Evolutionary conservation across 495 filamentous ascomycete genomes (phyloP).

Genomic region (Tuber indicum): DNA sequence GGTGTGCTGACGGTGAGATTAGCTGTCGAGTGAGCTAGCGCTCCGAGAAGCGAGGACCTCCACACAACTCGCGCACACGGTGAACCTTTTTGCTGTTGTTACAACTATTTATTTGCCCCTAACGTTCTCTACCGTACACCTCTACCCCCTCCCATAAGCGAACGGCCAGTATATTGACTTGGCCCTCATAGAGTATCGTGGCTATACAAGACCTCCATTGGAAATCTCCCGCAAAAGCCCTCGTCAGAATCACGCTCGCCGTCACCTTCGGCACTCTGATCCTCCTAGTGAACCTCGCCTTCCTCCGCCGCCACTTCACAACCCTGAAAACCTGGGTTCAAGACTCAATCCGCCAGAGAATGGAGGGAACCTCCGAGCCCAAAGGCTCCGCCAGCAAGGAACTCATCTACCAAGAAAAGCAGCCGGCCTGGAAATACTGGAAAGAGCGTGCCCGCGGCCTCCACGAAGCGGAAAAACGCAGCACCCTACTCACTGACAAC

Average conservation of each 20-base stretch:
- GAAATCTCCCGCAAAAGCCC: neutral
- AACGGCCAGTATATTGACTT: neutral
- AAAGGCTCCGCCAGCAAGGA: neutral
- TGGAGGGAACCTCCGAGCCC: neutral
- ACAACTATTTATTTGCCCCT: constrained; percentile 1
- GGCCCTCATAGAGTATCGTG: neutral
- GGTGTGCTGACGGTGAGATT: neutral
- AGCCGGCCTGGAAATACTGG: neutral
- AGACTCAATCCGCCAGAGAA: neutral
- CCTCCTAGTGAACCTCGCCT: neutral
- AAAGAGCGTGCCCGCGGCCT: neutral
- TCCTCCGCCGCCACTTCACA: neutral
- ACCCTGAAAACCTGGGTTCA: neutral
- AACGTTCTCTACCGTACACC: neutral
- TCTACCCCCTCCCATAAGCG: neutral
- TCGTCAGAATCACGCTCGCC: neutral
- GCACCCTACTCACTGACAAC: neutral
- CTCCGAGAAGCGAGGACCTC: constrained; percentile 7
- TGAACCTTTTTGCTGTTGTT: constrained; percentile 7
- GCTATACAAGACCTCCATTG: neutral
- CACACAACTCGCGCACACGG: neutral
- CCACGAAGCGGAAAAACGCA: neutral
- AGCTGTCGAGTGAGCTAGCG: neutral
- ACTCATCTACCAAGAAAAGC: neutral
- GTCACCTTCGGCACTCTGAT: constrained; percentile 1